These are phyloP conservation scores for Ascochyta koolunga DNA, from an alignment of 2,329 filamentous ascomycete genomes.

Conservation along the genomic window DNA sequence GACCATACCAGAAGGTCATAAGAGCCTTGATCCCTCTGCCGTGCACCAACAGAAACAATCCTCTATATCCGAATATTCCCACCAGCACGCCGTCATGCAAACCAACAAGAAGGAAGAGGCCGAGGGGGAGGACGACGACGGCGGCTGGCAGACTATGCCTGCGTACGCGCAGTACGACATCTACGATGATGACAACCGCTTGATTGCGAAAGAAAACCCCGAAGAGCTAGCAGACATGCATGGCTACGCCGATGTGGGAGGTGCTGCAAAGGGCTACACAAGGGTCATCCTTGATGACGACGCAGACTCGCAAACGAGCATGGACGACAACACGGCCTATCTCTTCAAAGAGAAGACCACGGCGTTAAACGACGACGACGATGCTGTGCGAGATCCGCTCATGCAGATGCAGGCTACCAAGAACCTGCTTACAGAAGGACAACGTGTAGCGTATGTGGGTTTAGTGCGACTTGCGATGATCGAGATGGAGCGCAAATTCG, in stretches of 20 bases:
- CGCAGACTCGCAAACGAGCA: slow-evolving; percentile 87
- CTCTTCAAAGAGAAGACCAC: slow-evolving; percentile 80
- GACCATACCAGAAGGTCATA: slow-evolving; percentile 12
- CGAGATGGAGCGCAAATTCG: slow-evolving; percentile 73
- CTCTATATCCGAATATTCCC: slow-evolving; percentile 81
- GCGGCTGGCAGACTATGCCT: slow-evolving; percentile 96
- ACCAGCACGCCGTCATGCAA: slow-evolving; percentile 74
- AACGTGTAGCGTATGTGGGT: slow-evolving; percentile 95
- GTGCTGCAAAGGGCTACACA: slow-evolving; percentile 94
- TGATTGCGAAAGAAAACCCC: slow-evolving; percentile 80
- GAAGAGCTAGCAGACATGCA: slow-evolving; percentile 72
- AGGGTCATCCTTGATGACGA: slow-evolving; percentile 95
- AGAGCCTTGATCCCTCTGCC: slow-evolving; percentile 15
- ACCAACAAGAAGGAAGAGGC: slow-evolving; percentile 52
- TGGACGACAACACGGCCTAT: slow-evolving; percentile 97
- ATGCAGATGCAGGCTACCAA: slow-evolving; percentile 96
- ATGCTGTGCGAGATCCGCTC: slow-evolving; percentile 77
- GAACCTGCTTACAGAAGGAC: slow-evolving; percentile 90
- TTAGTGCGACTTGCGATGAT: slow-evolving; percentile 82
- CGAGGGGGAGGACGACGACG: slow-evolving; percentile 65
- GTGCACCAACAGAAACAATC: slow-evolving; percentile 11
- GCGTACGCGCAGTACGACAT: slow-evolving; percentile 91
- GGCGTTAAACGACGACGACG: slow-evolving; percentile 70
- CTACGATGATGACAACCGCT: slow-evolving; percentile 89
- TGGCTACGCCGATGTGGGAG: slow-evolving; percentile 78